Percentiles rank a stretch among this genome's conserved stretches.
These are phyloP conservation scores for Serendipita vermifera DNA, from an alignment of 768 basidiomycete genomes.

Conservation along the genomic window DNA sequence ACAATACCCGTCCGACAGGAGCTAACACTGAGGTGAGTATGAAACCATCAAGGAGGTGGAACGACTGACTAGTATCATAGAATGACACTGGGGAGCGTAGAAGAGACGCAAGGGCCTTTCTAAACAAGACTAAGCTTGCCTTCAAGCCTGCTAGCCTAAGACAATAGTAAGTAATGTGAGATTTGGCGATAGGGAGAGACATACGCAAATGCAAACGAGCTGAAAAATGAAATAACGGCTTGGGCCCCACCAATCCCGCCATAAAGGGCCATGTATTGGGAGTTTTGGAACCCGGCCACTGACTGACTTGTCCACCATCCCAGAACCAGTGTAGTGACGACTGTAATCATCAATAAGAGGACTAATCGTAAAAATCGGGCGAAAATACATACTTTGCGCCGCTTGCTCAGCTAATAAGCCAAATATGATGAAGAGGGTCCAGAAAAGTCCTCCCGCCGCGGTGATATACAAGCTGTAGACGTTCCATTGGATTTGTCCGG, in stretches of 20 bases:
- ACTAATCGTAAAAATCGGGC: not conserved
- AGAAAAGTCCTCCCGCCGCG: slow-evolving; percentile 37
- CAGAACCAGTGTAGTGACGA: slow-evolving; percentile 53
- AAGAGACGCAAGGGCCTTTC: slow-evolving; percentile 40
- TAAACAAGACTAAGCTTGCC: slow-evolving; percentile 38
- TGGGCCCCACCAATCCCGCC: slow-evolving; percentile 35
- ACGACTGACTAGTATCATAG: slow-evolving; percentile 47
- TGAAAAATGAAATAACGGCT: slow-evolving; percentile 38
- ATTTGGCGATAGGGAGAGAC: slow-evolving; percentile 14
- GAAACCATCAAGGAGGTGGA: not conserved
- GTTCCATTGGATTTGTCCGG: slow-evolving; percentile 40
- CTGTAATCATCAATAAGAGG: slow-evolving; percentile 19
- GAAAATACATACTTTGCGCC: slow-evolving; percentile 31
- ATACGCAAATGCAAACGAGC: slow-evolving; percentile 40
- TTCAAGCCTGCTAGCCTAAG: slow-evolving; percentile 23
- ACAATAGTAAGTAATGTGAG: not conserved
- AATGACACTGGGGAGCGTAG: slow-evolving; percentile 50
- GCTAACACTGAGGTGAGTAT: not conserved
- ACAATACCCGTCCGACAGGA: slow-evolving; percentile 39
- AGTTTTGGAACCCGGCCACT: slow-evolving; percentile 44
- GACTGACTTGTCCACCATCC: slow-evolving; percentile 55
- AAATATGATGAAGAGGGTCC: slow-evolving; percentile 31
- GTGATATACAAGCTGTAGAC: slow-evolving; percentile 35
- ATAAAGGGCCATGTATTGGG: slow-evolving; percentile 53
- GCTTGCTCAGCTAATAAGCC: slow-evolving; percentile 37